phyloP scores from a whole-genome alignment of 768 basidiomycete genomes.

The Agaricus sinodeliciosus region DNA sequence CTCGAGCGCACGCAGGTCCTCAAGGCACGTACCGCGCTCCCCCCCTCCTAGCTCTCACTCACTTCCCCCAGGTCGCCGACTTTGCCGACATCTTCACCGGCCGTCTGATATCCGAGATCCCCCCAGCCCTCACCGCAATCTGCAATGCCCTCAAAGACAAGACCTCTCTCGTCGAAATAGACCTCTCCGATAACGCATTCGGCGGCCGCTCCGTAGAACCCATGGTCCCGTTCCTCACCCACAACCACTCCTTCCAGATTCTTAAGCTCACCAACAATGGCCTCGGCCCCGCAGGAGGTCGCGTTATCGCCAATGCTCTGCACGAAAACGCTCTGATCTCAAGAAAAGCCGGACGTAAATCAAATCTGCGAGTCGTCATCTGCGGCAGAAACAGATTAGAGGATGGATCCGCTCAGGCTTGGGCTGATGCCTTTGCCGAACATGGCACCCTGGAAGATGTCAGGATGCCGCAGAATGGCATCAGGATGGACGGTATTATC shows the following conservation, averaged over 20 bases:
- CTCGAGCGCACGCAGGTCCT: conserved; percentile 60
- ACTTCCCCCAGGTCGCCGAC: conserved; percentile 70
- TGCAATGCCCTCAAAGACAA: conserved; percentile 83
- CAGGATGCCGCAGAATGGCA: conserved; percentile 96
- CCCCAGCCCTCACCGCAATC: conserved; percentile 78
- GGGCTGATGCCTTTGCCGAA: conserved; percentile 84
- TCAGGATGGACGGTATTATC: conserved; percentile 85
- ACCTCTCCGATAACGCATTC: conserved; percentile 95
- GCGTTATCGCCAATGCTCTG: conserved; percentile 79
- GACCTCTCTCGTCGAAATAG: conserved; percentile 75
- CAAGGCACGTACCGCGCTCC: conserved; percentile 43
- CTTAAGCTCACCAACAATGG: conserved; percentile 97
- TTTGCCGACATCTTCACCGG: conserved; percentile 98
- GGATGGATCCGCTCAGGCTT: conserved; percentile 75
- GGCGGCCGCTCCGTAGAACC: conserved; percentile 93
- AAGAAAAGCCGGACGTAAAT: conserved; percentile 57
- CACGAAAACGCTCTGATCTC: conserved; percentile 65
- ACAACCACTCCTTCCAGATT: conserved; percentile 75
- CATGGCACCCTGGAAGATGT: conserved; percentile 81
- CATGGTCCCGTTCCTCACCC: conserved; percentile 82
- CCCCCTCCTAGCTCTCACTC: background rate
- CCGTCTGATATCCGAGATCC: conserved; percentile 93
- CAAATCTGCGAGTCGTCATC: conserved; percentile 73
- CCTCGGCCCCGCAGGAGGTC: conserved; percentile 85
- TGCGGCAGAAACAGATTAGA: conserved; percentile 97